phyloP scores from a whole-genome alignment of 2,329 filamentous ascomycete species.

The Pseudocercospora vitis region DNA sequence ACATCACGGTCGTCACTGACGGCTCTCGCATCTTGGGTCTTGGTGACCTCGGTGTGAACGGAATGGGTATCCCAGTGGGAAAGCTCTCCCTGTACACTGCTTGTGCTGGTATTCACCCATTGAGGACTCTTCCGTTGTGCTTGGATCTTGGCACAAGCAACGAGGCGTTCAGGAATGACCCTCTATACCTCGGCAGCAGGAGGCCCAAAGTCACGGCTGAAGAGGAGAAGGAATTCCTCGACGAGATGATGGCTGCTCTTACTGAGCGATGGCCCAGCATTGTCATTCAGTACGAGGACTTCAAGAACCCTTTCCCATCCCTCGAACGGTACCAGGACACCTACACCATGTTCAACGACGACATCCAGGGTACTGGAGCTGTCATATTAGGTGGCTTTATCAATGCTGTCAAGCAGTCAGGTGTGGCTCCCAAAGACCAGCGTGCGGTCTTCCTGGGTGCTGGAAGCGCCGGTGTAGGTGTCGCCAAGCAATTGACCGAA shows the following conservation, averaged over 20 bases:
- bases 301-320: slow-evolving; percentile 95
- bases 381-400: slow-evolving; percentile 85
- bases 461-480: slow-evolving; percentile 91
- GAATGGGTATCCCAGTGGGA: slow-evolving; percentile 96
- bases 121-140: slow-evolving; percentile 62
- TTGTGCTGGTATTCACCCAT: slow-evolving; percentile 89
- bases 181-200: slow-evolving; percentile 88
- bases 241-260: slow-evolving; percentile 93
- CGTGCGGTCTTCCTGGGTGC: slow-evolving; percentile 94
- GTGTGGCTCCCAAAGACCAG: slow-evolving; percentile 83
- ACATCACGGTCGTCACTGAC: slow-evolving; percentile 96
- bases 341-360: slow-evolving; percentile 97
- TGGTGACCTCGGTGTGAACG: slow-evolving; percentile 93
- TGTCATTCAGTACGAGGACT: slow-evolving; percentile 93
- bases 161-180: slow-evolving; percentile 67
- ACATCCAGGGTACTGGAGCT: slow-evolving; percentile 95
- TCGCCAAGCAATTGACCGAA: slow-evolving; percentile 95
- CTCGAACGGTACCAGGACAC: slow-evolving; percentile 83
- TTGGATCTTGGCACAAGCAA: slow-evolving; percentile 65
- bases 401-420: slow-evolving; percentile 76
- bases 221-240: slow-evolving; percentile 87
- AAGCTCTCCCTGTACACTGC: slow-evolving; percentile 95
- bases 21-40: slow-evolving; percentile 90
- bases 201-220: slow-evolving; percentile 74
- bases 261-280: slow-evolving; percentile 73